A percentile compares a stretch with the other conserved stretches of the same genome.
Evolutionary conservation across 2,329 filamentous ascomycete genomes (phyloP).

Genomic region (Neonectria coccinea): DNA sequence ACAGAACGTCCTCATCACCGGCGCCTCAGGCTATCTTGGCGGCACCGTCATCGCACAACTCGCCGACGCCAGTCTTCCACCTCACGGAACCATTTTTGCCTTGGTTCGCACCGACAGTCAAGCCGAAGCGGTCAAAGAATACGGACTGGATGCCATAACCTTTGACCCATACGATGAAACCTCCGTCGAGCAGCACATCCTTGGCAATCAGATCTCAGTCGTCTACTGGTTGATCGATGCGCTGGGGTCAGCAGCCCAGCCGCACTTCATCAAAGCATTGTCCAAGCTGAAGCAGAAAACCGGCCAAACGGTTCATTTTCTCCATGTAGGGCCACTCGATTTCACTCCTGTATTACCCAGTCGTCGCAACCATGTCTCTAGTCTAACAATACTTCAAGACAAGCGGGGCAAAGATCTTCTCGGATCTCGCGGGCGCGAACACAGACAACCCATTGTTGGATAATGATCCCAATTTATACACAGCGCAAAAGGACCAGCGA

Average conservation of each 20-base stretch:
- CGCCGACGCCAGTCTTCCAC: constrained; percentile 49
- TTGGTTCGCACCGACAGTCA: constrained; percentile 60
- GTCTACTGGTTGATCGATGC: constrained; percentile 62
- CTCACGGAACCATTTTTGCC: constrained; percentile 58
- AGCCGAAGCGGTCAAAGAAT: constrained; percentile 56
- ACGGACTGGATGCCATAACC: constrained; percentile 56
- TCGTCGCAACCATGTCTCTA: background rate
- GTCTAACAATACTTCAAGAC: constrained; percentile 49
- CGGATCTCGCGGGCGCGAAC: constrained; percentile 57
- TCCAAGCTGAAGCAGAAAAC: constrained; percentile 54
- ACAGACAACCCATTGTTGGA: constrained; percentile 57
- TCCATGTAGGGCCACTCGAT: constrained; percentile 16
- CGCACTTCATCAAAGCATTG: constrained; percentile 59
- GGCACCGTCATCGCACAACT: constrained; percentile 58
- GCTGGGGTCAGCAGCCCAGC: constrained; percentile 46
- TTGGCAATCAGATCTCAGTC: constrained; percentile 58
- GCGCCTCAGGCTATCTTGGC: constrained; percentile 65
- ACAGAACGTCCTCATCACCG: constrained; percentile 61
- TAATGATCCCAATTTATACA: constrained; percentile 48
- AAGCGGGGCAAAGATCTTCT: constrained; percentile 65
- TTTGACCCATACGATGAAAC: constrained; percentile 54
- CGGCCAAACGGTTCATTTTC: constrained; percentile 19
- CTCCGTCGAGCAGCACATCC: constrained; percentile 51
- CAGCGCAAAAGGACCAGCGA: constrained; percentile 2
- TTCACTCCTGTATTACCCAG: background rate